Evolutionary conservation across 768 basidiomycete species (phyloP).

Genomic region (Floccularia luteovirens): DNA sequence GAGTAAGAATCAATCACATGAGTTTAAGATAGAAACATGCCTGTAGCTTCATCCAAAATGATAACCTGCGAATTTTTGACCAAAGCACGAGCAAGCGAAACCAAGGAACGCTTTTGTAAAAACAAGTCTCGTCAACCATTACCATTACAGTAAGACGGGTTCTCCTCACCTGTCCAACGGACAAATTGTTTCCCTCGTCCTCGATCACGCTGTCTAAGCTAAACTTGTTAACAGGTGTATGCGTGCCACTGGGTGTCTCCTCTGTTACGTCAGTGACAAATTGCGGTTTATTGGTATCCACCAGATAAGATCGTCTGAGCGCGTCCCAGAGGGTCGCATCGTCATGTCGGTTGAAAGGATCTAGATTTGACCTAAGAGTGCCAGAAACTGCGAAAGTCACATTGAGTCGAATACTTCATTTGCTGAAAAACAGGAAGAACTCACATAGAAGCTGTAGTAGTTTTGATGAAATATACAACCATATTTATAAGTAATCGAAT

Average conservation of each 20-base stretch:
- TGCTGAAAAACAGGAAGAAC: conserved; percentile 7
- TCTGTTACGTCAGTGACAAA: conserved; percentile 20
- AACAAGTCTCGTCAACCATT: conserved; percentile 6
- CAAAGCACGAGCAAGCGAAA: conserved; percentile 83
- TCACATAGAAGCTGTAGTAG: conserved; percentile 45
- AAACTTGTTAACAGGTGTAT: conserved; percentile 54
- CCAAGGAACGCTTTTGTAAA: conserved; percentile 64
- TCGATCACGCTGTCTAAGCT: conserved; percentile 80
- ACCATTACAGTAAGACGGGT: background rate
- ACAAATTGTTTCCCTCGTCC: conserved; percentile 81
- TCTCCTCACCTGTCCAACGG: conserved; percentile 51
- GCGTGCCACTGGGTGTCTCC: conserved; percentile 27
- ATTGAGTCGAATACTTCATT: conserved; percentile 4
- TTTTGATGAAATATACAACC: too few species aligned
- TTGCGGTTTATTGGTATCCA: conserved; percentile 38
- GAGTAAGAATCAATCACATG: conserved; percentile 3
- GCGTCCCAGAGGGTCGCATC: conserved; percentile 87
- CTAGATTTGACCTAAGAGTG: conserved; percentile 79
- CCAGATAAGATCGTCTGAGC: conserved; percentile 74
- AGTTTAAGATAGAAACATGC: conserved; percentile 16
- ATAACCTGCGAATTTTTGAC: conserved; percentile 83
- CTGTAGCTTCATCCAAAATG: conserved; percentile 87
- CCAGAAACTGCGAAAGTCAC: conserved; percentile 49
- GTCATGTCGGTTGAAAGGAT: conserved; percentile 78
- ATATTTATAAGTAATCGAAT: too few species aligned